These are phyloP conservation scores for Saitoella complicata DNA, from an alignment of 805 yeast genomes.

Conservation along the genomic window DNA sequence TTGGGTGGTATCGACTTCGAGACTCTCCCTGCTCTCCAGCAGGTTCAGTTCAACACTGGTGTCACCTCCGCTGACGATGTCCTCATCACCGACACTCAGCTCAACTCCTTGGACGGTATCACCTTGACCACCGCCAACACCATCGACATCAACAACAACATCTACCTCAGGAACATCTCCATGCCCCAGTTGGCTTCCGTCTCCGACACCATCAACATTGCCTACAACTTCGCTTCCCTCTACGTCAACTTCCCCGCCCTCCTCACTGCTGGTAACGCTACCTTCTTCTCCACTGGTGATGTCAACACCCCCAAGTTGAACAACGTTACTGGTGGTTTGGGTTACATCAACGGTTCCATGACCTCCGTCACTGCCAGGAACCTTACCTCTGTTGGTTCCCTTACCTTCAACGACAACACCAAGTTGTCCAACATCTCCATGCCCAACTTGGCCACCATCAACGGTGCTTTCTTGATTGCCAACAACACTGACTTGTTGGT, in stretches of 20 bases:
- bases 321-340: slow-evolving; percentile 63
- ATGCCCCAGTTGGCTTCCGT: slow-evolving; percentile 61
- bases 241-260: slow-evolving; percentile 38
- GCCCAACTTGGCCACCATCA: slow-evolving; percentile 46
- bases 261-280: slow-evolving; percentile 73
- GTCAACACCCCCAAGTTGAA: slow-evolving; percentile 54
- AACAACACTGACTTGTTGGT: slow-evolving; percentile 61
- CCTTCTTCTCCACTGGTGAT: slow-evolving; percentile 65
- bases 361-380: slow-evolving; percentile 23
- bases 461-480: slow-evolving; percentile 79
- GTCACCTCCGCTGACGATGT: slow-evolving; percentile 59
- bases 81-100: slow-evolving; percentile 28
- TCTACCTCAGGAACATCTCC: slow-evolving; percentile 45
- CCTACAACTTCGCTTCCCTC: slow-evolving; percentile 72
- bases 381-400: slow-evolving; percentile 56
- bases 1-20: slow-evolving; percentile 68
- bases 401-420: slow-evolving; percentile 58
- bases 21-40: slow-evolving; percentile 71
- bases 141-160: slow-evolving; percentile 77
- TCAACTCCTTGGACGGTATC: slow-evolving; percentile 25
- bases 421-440: slow-evolving; percentile 54
- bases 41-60: slow-evolving; percentile 51
- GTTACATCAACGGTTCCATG: slow-evolving; percentile 60
- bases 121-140: slow-evolving; percentile 22
- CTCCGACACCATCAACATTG: slow-evolving; percentile 56